Percentiles rank a stretch among this genome's conserved stretches.
These are phyloP conservation scores for Eutypella sp. DNA, from an alignment of 2,329 filamentous ascomycete genomes.

Conservation along the genomic window DNA sequence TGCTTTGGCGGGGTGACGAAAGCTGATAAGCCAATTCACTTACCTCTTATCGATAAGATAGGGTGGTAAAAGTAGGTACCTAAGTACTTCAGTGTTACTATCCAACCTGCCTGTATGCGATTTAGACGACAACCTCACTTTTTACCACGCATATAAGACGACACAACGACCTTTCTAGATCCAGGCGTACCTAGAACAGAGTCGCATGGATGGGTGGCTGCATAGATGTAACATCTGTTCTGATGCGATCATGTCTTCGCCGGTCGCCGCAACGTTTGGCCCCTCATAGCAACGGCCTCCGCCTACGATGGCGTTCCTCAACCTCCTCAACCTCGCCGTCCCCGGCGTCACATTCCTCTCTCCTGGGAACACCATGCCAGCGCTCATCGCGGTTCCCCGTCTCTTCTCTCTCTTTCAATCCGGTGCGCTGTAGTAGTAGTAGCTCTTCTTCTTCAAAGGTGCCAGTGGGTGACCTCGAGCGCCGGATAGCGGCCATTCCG, in stretches of 20 bases:
- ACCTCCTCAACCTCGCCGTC: not conserved
- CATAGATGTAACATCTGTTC: slow-evolving; percentile 17
- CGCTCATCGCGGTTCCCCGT: too few species aligned
- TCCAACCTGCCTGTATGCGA: not conserved
- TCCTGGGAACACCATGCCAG: too few species aligned
- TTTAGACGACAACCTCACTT: not conserved
- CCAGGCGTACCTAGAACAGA: slow-evolving; percentile 2
- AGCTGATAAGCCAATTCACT: too few species aligned
- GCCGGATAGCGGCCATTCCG: slow-evolving; percentile 67
- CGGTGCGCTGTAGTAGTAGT: slow-evolving; percentile 16
- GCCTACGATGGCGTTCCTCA: slow-evolving; percentile 8
- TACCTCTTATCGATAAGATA: slow-evolving; percentile 1
- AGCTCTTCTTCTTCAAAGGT: slow-evolving; percentile 17
- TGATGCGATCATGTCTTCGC: slow-evolving; percentile 26
- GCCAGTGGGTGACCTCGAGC: slow-evolving; percentile 40
- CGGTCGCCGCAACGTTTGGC: slow-evolving; percentile 6
- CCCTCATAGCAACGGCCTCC: slow-evolving; percentile 15
- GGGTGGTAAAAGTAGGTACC: not conserved
- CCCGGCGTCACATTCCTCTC: too few species aligned
- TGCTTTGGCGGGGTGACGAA: not conserved
- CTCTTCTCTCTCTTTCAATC: not conserved
- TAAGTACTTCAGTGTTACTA: not conserved
- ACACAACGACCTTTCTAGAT: not conserved
- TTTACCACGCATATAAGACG: not conserved
- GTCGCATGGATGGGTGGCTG: slow-evolving; percentile 29